Evolutionary conservation across 2,329 filamentous ascomycete genomes (phyloP).

Genomic region (Ceratocystis variospora): DNA sequence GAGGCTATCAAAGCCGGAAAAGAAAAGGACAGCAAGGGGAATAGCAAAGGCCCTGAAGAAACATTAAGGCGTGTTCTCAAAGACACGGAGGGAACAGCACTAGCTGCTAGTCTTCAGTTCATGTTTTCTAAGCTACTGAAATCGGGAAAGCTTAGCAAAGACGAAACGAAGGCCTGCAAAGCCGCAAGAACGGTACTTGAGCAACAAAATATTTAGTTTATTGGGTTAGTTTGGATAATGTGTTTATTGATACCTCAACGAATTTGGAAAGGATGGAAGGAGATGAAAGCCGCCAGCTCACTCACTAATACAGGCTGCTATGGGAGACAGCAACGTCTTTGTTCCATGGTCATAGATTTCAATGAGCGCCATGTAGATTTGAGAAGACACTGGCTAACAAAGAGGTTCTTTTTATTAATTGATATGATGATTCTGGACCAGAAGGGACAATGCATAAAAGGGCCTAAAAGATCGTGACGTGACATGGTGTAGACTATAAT

Average conservation of each 20-base stretch:
- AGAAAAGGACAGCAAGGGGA: slow-evolving; percentile 28
- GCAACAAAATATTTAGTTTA: slow-evolving; percentile 19
- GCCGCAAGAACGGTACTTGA: slow-evolving; percentile 30
- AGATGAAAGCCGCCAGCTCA: too few relatives aligned
- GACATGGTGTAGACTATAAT: too few relatives aligned
- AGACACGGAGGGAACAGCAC: slow-evolving; percentile 48
- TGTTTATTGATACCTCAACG: slow-evolving; percentile 11
- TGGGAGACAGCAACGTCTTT: too few relatives aligned
- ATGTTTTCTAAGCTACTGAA: slow-evolving; percentile 65
- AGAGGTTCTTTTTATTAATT: too few relatives aligned
- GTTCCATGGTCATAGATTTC: too few relatives aligned
- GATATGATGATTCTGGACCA: too few relatives aligned
- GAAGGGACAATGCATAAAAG: too few relatives aligned
- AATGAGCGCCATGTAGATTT: too few relatives aligned
- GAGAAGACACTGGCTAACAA: too few relatives aligned
- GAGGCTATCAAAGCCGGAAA: slow-evolving; percentile 38
- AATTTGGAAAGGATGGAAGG: too few relatives aligned
- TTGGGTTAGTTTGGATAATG: background rate
- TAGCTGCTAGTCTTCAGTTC: slow-evolving; percentile 63
- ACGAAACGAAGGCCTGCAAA: slow-evolving; percentile 35
- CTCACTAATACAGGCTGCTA: too few relatives aligned
- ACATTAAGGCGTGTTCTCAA: slow-evolving; percentile 53
- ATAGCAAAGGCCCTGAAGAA: slow-evolving; percentile 28
- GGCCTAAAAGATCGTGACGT: too few relatives aligned
- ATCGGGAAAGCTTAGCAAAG: slow-evolving; percentile 34